A percentile compares a stretch with the other conserved stretches of the same genome.
phyloP scores from a whole-genome alignment of 2,329 filamentous ascomycete species.

The Achaetomium macrosporum region DNA sequence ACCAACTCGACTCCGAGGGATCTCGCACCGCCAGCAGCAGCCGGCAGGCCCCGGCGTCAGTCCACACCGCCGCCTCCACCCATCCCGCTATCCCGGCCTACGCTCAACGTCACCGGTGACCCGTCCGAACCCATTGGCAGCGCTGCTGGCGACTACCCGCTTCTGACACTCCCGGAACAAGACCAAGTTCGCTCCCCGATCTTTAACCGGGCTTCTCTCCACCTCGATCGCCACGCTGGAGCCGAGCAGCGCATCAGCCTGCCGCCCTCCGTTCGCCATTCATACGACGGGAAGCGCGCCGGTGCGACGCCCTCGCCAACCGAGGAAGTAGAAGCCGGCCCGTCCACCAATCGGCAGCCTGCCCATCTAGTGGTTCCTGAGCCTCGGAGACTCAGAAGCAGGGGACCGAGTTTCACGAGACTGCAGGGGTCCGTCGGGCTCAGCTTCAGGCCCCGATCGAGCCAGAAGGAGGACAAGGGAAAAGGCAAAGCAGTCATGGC shows the following conservation, averaged over 20 bases:
- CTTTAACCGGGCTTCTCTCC: constrained; percentile 44
- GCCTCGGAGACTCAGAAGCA: constrained; percentile 24
- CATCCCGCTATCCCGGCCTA: constrained; percentile 44
- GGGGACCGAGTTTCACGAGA: constrained; percentile 29
- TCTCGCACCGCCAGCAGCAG: constrained; percentile 24
- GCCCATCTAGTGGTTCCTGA: constrained; percentile 10
- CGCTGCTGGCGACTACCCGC: constrained; percentile 43
- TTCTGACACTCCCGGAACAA: constrained; percentile 47
- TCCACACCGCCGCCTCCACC: constrained; percentile 50
- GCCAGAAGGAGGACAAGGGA: constrained; percentile 28
- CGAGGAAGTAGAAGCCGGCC: constrained; percentile 25
- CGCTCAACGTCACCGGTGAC: constrained; percentile 34
- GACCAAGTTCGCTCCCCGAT: constrained; percentile 40
- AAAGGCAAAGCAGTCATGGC: constrained; percentile 51
- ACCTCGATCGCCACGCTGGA: constrained; percentile 42
- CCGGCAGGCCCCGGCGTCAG: constrained; percentile 39
- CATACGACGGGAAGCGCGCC: constrained; percentile 45
- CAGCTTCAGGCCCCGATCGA: constrained; percentile 16
- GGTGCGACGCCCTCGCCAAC: constrained; percentile 27
- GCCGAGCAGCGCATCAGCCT: constrained; percentile 47
- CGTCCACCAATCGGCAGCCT: constrained; percentile 20
- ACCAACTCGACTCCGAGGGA: constrained; percentile 52
- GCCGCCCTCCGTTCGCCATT: constrained; percentile 48
- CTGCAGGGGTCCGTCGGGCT: constrained; percentile 21
- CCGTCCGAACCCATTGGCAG: constrained; percentile 34